Evolutionary conservation across 78 protist species (phyloP), one percentile per base, ranked within the genome.

Genomic region (Speleostelium caveatum): DNA sequence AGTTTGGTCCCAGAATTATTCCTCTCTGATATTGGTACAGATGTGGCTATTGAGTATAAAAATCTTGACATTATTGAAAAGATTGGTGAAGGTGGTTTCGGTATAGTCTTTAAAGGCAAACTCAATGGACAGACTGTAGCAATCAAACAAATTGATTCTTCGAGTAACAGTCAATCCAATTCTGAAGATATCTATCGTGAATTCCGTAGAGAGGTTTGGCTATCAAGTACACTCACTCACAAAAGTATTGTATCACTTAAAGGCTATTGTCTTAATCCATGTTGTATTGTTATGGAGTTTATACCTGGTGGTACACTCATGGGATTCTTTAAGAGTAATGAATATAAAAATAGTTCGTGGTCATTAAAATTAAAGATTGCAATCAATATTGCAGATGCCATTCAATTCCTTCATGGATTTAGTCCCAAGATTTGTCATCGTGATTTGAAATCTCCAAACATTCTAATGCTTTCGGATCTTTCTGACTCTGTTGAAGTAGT

Each of bases 401-500:
- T 92, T n/a, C 49, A 71, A 61, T 86, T 73, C 42, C 74, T 90
- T 30, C 94, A 90, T 59, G 75, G 67, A 0, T 75, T 76, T 22
- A 74, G 32, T 7, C 94, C 94, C 53, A 79, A 79, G 80, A 74
- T 90, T 59, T 75, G 87, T 63, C 94, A 90, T 75, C 77, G 94
- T 45, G 94, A 90, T 56, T 68, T 90, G 17, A 90, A 90, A 51
- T 69, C 85, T 6, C 94, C 94, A 30, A 90, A 90, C 30, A 83
- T 90, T 35, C 38, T 90, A 22, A 78, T 88, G 86, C 73, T 73
- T 22, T 35, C 62, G 21, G 80, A 69, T 66, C n/a, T 60, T 63
- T 26, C 24, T 38, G 72, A 55, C 14, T 7, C 19, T 69, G 36
- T 71, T 0, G 49, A 59, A 0, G 56, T 83, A 7, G 91, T 83